Percentiles rank a stretch among this genome's conserved stretches.
Conservation (phyloP, 306 rosid species). For the Sphenostylis stenocarpa region DNA sequence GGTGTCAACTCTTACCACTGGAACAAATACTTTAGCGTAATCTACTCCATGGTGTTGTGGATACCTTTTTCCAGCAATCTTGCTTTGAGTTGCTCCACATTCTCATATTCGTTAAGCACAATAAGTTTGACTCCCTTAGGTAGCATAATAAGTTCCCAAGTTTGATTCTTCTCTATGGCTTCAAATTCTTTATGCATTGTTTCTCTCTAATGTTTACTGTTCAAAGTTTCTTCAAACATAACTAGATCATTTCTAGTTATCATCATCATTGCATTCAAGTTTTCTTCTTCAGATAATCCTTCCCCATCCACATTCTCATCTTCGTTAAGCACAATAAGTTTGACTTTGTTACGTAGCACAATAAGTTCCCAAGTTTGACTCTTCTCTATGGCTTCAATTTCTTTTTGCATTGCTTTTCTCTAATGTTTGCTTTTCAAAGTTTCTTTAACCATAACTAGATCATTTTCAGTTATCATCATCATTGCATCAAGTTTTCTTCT, state of each 20-base stretch:
- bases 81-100: not conserved
- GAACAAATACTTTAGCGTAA: too few species aligned
- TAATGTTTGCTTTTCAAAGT: too few species aligned
- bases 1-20: not conserved
- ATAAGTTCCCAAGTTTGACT: not conserved
- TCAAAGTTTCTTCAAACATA: too few species aligned
- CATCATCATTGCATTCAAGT: too few species aligned
- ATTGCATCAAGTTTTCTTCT: not conserved
- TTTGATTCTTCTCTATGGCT: not conserved
- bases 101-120: not conserved
- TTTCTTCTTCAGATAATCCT: not conserved
- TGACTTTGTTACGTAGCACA: not conserved
- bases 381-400: not conserved
- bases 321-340: not conserved
- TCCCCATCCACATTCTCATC: not conserved
- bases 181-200: too few species aligned
- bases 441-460: too few species aligned
- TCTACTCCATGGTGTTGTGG: too few species aligned
- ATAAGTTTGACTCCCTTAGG: not conserved
- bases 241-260: too few species aligned
- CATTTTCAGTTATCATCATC: not conserved
- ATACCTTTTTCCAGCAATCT: not conserved
- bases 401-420: not conserved
- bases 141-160: not conserved
- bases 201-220: too few species aligned